Conservation (phyloP, 2,329 filamentous ascomycete genomes). For the Verticillium tricorpus region DNA sequence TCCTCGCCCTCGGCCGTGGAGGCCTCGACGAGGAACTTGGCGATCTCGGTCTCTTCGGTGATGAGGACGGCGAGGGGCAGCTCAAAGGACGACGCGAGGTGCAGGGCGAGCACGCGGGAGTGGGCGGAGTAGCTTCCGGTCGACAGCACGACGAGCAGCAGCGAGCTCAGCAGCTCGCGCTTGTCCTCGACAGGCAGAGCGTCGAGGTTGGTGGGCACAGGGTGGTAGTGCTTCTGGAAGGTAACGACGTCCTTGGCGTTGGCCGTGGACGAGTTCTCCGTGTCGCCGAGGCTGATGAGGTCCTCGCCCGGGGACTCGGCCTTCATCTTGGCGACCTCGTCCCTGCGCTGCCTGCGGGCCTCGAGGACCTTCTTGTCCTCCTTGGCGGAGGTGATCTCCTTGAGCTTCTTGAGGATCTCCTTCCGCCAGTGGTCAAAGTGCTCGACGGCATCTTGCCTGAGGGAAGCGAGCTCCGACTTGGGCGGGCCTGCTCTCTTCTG, state of each 20-base stretch:
- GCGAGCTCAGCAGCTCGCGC: conserved; percentile 61
- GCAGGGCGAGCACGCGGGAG: conserved; percentile 63
- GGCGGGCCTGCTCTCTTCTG: background rate
- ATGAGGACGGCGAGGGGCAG: conserved; percentile 59
- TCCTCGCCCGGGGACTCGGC: conserved; percentile 27
- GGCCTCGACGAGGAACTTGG: conserved; percentile 67
- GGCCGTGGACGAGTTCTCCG: conserved; percentile 14
- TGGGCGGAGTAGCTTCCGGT: conserved; percentile 71
- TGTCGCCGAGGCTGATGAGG: conserved; percentile 36
- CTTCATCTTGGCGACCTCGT: conserved; percentile 33
- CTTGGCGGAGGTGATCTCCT: conserved; percentile 56
- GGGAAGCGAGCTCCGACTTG: conserved; percentile 11
- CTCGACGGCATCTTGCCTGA: conserved; percentile 52
- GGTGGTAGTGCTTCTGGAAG: conserved; percentile 48
- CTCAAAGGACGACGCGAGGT: conserved; percentile 62
- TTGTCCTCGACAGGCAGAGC: conserved; percentile 55
- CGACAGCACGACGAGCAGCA: conserved; percentile 66
- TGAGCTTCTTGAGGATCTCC: conserved; percentile 64
- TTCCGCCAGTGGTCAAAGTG: conserved; percentile 77
- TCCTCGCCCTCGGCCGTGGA: conserved; percentile 34
- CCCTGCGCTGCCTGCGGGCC: conserved; percentile 40
- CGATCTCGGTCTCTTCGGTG: conserved; percentile 69
- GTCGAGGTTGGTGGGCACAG: conserved; percentile 48
- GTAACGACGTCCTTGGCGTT: conserved; percentile 31
- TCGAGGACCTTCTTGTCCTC: conserved; percentile 42